Conservation (phyloP, 768 basidiomycete species). For the Rubroboletus pulcherrimus region DNA sequence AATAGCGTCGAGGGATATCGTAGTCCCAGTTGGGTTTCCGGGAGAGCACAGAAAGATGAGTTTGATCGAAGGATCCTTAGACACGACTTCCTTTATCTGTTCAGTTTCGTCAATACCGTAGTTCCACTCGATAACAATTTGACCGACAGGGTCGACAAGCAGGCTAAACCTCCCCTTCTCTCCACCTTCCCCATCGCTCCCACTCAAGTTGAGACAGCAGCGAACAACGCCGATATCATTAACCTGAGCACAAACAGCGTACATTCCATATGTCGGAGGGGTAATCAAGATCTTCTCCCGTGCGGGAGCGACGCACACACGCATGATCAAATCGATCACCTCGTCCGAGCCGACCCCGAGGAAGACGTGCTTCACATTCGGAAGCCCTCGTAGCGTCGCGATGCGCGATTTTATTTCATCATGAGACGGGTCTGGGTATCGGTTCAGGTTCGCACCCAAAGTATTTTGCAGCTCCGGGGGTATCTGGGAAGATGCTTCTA, state of each 20-base stretch:
- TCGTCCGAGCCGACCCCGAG: conserved; percentile 97
- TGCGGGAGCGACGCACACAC: conserved; percentile 78
- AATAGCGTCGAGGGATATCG: conserved; percentile 69
- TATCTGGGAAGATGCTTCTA: conserved; percentile 38
- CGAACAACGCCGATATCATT: conserved; percentile 87
- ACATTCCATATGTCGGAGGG: conserved; percentile 99
- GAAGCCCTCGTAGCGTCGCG: conserved; percentile 66
- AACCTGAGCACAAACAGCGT: conserved; percentile 88
- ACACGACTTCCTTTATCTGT: conserved; percentile 69
- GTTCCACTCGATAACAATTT: background rate
- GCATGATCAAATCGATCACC: conserved; percentile 90
- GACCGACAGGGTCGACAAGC: conserved; percentile 65
- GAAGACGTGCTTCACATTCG: conserved; percentile 68
- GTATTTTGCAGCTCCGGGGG: conserved; percentile 36
- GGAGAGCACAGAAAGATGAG: conserved; percentile 95
- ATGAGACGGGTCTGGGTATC: conserved; percentile 94
- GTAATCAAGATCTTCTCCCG: conserved; percentile 82
- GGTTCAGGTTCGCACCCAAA: conserved; percentile 60
- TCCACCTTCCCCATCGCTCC: conserved; percentile 67
- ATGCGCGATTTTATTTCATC: conserved; percentile 72
- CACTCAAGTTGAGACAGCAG: conserved; percentile 63
- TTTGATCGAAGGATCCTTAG: conserved; percentile 75
- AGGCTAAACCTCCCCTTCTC: conserved; percentile 70
- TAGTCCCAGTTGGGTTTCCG: conserved; percentile 93
- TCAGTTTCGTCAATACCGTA: background rate